phyloP scores from a whole-genome alignment of 768 basidiomycete species.

The Mycena venus region DNA sequence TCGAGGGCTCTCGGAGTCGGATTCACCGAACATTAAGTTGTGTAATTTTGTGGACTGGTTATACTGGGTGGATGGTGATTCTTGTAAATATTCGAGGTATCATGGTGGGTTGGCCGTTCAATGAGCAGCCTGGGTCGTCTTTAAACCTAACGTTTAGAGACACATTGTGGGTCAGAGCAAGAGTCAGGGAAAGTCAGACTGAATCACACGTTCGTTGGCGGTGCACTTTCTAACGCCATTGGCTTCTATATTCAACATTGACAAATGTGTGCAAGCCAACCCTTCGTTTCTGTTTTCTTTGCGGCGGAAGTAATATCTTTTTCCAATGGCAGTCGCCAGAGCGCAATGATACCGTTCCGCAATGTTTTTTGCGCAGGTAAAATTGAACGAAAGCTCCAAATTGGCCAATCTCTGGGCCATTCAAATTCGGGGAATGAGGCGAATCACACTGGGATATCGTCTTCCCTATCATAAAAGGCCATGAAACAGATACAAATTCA shows the following conservation, averaged over 20 bases:
- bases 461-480: too few species aligned
- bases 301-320: too few species aligned
- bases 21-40: constrained; percentile 88
- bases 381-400: too few species aligned
- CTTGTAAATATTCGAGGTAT: constrained; percentile 68
- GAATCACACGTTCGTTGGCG: constrained; percentile 9
- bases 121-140: constrained; percentile 1
- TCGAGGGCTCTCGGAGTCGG: constrained; percentile 83
- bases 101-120: constrained; percentile 50
- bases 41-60: background rate
- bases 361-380: too few species aligned
- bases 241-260: background rate
- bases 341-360: too few species aligned
- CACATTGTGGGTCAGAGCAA: constrained; percentile 10
- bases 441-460: too few species aligned
- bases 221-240: background rate
- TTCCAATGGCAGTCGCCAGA: too few species aligned
- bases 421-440: too few species aligned
- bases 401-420: too few species aligned
- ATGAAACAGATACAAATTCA: too few species aligned
- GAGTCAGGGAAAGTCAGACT: background rate
- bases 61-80: constrained; percentile 10
- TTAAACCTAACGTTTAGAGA: constrained; percentile 14
- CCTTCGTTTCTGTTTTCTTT: too few species aligned
- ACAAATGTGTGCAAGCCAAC: background rate